These are phyloP conservation scores for Malbranchea cinnamomea DNA, from an alignment of 2,329 filamentous ascomycete genomes.

Conservation along the genomic window DNA sequence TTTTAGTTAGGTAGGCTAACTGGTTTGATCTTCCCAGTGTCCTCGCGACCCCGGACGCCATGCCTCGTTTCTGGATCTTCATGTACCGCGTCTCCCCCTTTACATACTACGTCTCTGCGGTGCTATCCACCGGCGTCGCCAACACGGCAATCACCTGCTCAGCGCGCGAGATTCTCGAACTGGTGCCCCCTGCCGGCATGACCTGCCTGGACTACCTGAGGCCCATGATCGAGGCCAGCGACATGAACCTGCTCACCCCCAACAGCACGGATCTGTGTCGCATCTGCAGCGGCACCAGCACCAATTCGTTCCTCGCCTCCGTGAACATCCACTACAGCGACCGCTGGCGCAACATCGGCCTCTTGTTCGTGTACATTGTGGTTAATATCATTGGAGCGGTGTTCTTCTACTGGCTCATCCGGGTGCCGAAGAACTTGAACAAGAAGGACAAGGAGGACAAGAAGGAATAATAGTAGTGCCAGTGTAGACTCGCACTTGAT, in stretches of 20 bases:
- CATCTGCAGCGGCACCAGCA: slow-evolving; percentile 33
- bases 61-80: slow-evolving; percentile 63
- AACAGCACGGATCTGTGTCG: slow-evolving; percentile 31
- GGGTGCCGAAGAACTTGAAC: slow-evolving; percentile 32
- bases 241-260: slow-evolving; percentile 28
- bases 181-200: slow-evolving; percentile 40
- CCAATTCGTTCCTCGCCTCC: slow-evolving; percentile 33
- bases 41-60: slow-evolving; percentile 36
- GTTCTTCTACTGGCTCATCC: slow-evolving; percentile 46
- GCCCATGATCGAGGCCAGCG: slow-evolving; percentile 19
- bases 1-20: too few species aligned
- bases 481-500: background rate
- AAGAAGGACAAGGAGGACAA: slow-evolving; percentile 10
- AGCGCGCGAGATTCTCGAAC: slow-evolving; percentile 18
- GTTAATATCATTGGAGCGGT: slow-evolving; percentile 50
- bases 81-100: slow-evolving; percentile 58
- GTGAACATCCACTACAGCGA: slow-evolving; percentile 31
- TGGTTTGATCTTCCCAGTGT: slow-evolving; percentile 17
- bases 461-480: background rate
- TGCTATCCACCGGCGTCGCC: slow-evolving; percentile 22
- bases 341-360: slow-evolving; percentile 55
- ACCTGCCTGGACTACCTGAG: slow-evolving; percentile 43
- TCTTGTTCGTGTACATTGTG: slow-evolving; percentile 50
- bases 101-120: slow-evolving; percentile 41
- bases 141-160: slow-evolving; percentile 19